These are phyloP conservation scores for Penicillium sp. DNA, from an alignment of 2,329 filamentous ascomycete species.

Conservation along the genomic window DNA sequence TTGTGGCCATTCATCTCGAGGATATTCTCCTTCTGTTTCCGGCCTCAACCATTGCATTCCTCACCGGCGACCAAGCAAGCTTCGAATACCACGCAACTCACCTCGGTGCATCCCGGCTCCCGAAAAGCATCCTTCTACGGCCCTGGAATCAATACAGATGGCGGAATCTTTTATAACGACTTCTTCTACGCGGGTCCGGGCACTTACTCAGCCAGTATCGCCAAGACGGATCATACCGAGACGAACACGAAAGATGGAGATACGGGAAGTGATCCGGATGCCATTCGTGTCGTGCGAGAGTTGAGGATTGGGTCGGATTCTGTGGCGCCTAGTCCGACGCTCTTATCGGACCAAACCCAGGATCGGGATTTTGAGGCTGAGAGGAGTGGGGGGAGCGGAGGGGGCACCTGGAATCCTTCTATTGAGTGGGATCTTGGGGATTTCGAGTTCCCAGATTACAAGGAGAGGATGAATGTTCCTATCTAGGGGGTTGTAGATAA, in stretches of 20 bases:
- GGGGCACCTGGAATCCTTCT: neutral
- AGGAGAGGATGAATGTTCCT: constrained; percentile 23
- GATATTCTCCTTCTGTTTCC: constrained; percentile 25
- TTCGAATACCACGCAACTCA: constrained; percentile 7
- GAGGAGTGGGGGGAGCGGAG: neutral
- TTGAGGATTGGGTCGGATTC: constrained; percentile 23
- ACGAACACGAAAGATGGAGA: constrained; percentile 13
- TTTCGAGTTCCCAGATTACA: constrained; percentile 26
- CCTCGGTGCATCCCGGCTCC: neutral
- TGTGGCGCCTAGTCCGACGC: neutral
- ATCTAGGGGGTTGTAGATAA: constrained; percentile 6
- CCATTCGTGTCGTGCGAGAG: constrained; percentile 32
- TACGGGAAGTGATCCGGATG: constrained; percentile 2
- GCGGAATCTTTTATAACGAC: constrained; percentile 17
- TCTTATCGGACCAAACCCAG: neutral
- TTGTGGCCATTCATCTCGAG: constrained; percentile 27
- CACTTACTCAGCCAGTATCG: constrained; percentile 27
- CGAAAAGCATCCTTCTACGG: constrained; percentile 12
- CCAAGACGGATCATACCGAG: constrained; percentile 9
- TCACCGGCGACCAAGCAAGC: constrained; percentile 11
- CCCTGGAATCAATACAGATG: constrained; percentile 2
- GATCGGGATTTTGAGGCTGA: constrained; percentile 9
- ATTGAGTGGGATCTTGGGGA: constrained; percentile 22
- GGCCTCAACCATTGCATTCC: constrained; percentile 13
- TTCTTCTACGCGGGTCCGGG: constrained; percentile 15